Evolutionary conservation across 2,329 filamentous ascomycete species (phyloP).

Genomic region (Cercospora sp.): DNA sequence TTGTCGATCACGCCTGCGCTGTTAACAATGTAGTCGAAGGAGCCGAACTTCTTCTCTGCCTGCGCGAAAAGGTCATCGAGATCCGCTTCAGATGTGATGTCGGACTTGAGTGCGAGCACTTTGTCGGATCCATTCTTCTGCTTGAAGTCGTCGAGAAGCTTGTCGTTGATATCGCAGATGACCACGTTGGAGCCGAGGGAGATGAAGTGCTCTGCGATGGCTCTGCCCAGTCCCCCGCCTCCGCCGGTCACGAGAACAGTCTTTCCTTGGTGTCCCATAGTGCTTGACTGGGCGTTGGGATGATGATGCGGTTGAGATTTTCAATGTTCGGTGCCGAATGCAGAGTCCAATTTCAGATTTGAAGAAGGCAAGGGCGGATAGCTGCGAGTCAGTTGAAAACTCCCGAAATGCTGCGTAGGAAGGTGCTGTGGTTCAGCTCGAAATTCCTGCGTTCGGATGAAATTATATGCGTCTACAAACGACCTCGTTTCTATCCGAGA

Average conservation of each 20-base stretch:
- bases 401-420: not conserved
- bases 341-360: not conserved
- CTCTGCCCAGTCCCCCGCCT: conserved; percentile 38
- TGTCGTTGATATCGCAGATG: conserved; percentile 40
- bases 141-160: conserved; percentile 35
- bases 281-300: not conserved
- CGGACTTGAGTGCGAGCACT: conserved; percentile 38
- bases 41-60: conserved; percentile 43
- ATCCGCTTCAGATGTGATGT: conserved; percentile 42
- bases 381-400: not conserved
- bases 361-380: not conserved
- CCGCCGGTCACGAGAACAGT: conserved; percentile 39
- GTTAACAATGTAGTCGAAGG: conserved; percentile 59
- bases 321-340: not conserved
- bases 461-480: not conserved
- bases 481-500: conserved; percentile 10
- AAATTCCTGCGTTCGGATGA: not conserved
- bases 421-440: not conserved
- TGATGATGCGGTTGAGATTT: not conserved
- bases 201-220: conserved; percentile 38
- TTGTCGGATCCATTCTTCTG: conserved; percentile 30
- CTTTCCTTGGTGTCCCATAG: conserved; percentile 29
- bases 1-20: conserved; percentile 60
- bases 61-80: conserved; percentile 43
- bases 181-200: conserved; percentile 39